These are phyloP conservation scores for Tricladium varicosporioides DNA, from an alignment of 2,329 filamentous ascomycete species.

Conservation along the genomic window DNA sequence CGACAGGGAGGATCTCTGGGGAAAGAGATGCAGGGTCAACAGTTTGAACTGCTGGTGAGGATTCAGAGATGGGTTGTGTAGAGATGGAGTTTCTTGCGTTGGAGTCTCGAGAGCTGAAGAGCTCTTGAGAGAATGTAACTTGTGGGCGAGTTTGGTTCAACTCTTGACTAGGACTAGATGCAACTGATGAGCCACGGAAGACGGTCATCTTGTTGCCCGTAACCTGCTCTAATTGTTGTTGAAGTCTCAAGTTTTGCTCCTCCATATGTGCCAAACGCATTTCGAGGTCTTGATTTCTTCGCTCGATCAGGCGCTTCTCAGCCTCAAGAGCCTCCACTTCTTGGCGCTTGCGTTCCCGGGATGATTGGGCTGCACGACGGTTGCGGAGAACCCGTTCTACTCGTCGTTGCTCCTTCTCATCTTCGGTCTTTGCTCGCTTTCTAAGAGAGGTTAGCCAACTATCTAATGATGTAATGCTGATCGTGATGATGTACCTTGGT, in stretches of 20 bases:
- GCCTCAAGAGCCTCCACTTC: slow-evolving; percentile 81
- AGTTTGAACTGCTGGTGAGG: slow-evolving; percentile 44
- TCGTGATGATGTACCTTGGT: slow-evolving; percentile 61
- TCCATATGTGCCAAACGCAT: slow-evolving; percentile 46
- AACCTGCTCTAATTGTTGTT: slow-evolving; percentile 26
- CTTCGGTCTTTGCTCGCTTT: slow-evolving; percentile 97
- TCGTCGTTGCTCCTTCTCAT: slow-evolving; percentile 96
- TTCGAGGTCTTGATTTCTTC: slow-evolving; percentile 70
- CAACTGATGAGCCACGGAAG: slow-evolving; percentile 44
- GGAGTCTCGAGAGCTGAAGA: slow-evolving; percentile 49
- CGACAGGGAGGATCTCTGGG: slow-evolving; percentile 52
- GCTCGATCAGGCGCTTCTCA: slow-evolving; percentile 63
- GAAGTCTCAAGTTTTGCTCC: slow-evolving; percentile 28
- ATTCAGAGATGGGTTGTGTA: slow-evolving; percentile 24
- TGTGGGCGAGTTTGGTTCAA: slow-evolving; percentile 33
- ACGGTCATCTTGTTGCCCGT: slow-evolving; percentile 27
- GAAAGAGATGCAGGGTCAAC: slow-evolving; percentile 63
- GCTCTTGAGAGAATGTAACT: slow-evolving; percentile 56
- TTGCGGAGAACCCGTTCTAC: slow-evolving; percentile 97
- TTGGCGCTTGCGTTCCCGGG: slow-evolving; percentile 62
- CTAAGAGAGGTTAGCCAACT: slow-evolving; percentile 41
- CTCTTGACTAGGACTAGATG: slow-evolving; percentile 44
- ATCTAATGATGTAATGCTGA: not conserved
- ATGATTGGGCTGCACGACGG: slow-evolving; percentile 93
- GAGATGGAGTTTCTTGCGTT: slow-evolving; percentile 17